Evolutionary conservation across 495 filamentous ascomycete species (phyloP), one percentile per base, ranked within the genome.

Genomic region (Neurospora sp.): DNA sequence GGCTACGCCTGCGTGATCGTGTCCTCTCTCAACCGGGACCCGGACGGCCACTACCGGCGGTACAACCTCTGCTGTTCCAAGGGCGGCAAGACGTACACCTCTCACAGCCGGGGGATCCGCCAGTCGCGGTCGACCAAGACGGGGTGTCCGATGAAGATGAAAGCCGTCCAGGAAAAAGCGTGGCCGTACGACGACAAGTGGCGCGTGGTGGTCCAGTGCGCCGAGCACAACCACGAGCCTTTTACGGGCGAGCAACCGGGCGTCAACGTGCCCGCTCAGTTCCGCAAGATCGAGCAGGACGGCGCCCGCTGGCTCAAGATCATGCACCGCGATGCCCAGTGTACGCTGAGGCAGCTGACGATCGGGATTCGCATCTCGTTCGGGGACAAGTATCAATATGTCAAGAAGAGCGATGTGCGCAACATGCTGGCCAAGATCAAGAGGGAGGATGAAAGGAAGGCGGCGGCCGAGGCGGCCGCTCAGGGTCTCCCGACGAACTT

Each of bases 331-430:
- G 78, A 81, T 38, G 79, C 78, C 31, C 78, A 81, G 73, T 76
- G 74, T 68, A 77, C 72, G 39, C 71, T 81, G 68, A 70, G 79
- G 16, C 79, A 81, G 78, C 74, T 81, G 69, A 81, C 79, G 40
- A 80, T 81, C 35, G 79, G 79, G 7, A 71, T 81, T 18, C 71
- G 79, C 40, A 79, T 81, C 72, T 79, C 77, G 42, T 81, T 81
- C 70, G 79, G 78, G 35, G 79, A 81, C 61, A 81, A 81, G 78
- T 81, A 81, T 70, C 79, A 81, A 76, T 81, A 81, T 59, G 79
- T 81, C 69, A 80, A 81, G 70, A 77, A 80, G 76, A 73, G 61
- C 48, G 79, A 81, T 41, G 78, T 81, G 39, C 70, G 79, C 20
- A 81, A 81, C 74, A 76, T 75, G 72, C 70, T 81, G 59, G 78